Evolutionary conservation across 305 asterid genomes (phyloP).

Genomic region (Coffea humblotiana): DNA sequence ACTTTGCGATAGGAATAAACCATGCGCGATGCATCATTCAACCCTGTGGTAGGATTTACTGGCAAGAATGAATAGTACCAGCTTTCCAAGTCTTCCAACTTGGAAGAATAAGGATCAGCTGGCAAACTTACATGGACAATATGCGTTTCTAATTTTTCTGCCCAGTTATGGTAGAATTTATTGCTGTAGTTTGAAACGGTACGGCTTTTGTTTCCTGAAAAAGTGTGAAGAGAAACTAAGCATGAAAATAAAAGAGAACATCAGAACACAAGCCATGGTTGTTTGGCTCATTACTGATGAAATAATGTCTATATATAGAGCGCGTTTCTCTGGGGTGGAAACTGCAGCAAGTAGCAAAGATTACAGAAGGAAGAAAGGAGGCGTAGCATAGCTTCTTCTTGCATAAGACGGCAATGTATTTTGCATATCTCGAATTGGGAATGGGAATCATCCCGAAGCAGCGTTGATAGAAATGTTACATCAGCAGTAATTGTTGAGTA

Average conservation of each 20-base stretch:
- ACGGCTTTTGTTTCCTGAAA: background rate
- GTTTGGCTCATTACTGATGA: background rate
- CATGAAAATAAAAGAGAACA: background rate
- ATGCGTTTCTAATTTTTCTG: background rate
- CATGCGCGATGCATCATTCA: conserved; percentile 3
- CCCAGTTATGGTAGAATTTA: background rate
- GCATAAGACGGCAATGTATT: background rate
- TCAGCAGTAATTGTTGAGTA: background rate
- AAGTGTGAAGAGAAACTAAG: background rate
- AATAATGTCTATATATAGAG: background rate
- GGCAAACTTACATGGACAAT: conserved; percentile 3
- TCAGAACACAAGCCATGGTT: background rate
- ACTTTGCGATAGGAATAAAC: conserved; percentile 6
- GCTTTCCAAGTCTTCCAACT: conserved; percentile 2
- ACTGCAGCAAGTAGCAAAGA: background rate
- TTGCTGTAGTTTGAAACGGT: background rate
- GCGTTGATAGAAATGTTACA: background rate
- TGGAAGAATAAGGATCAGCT: background rate
- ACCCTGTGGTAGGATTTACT: background rate
- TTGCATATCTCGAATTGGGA: background rate
- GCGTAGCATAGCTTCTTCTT: background rate
- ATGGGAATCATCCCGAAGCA: background rate
- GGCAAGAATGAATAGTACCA: conserved; percentile 15
- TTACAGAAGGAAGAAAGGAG: background rate
- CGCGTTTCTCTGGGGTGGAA: background rate